These are phyloP conservation scores for Camillea tinctor DNA, from an alignment of 2,329 filamentous ascomycete genomes.

Conservation along the genomic window DNA sequence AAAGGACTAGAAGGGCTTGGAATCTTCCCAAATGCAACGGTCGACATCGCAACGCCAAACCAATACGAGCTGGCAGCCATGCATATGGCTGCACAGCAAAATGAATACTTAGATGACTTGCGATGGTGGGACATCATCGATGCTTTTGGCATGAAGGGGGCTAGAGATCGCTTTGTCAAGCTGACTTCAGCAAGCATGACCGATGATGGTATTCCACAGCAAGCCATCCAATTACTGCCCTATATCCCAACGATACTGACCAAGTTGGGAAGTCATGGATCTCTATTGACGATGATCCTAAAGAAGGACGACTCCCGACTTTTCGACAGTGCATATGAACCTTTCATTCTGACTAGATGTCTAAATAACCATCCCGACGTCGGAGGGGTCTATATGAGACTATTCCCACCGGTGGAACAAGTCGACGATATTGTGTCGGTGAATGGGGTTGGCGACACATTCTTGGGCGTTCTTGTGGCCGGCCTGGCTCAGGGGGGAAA, in stretches of 20 bases:
- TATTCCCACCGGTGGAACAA: constrained; percentile 65
- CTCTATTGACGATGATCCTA: constrained; percentile 73
- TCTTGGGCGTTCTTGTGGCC: constrained; percentile 80
- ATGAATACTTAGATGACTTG: constrained; percentile 65
- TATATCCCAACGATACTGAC: constrained; percentile 83
- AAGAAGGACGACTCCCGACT: constrained; percentile 66
- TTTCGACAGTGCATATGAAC: constrained; percentile 57
- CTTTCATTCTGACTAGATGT: constrained; percentile 70
- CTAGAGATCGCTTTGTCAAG: constrained; percentile 68
- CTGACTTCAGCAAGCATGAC: constrained; percentile 68
- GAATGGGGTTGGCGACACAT: constrained; percentile 92
- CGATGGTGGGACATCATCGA: constrained; percentile 82
- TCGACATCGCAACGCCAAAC: constrained; percentile 82
- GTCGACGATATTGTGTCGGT: constrained; percentile 79
- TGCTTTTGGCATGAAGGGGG: constrained; percentile 71
- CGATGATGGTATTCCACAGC: constrained; percentile 78
- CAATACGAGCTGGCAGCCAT: constrained; percentile 77
- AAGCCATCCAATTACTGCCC: constrained; percentile 80
- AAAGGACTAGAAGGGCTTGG: constrained; percentile 40
- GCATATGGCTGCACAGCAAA: constrained; percentile 65
- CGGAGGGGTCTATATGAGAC: constrained; percentile 79
- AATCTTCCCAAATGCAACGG: constrained; percentile 59
- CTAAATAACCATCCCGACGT: constrained; percentile 50
- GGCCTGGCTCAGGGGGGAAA: constrained; percentile 63
- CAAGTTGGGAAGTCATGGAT: constrained; percentile 75